Evolutionary conservation across 2,329 filamentous ascomycete genomes (phyloP), one percentile per base, ranked within the genome.

Genomic region (Aspergillus pseudoterreus): DNA sequence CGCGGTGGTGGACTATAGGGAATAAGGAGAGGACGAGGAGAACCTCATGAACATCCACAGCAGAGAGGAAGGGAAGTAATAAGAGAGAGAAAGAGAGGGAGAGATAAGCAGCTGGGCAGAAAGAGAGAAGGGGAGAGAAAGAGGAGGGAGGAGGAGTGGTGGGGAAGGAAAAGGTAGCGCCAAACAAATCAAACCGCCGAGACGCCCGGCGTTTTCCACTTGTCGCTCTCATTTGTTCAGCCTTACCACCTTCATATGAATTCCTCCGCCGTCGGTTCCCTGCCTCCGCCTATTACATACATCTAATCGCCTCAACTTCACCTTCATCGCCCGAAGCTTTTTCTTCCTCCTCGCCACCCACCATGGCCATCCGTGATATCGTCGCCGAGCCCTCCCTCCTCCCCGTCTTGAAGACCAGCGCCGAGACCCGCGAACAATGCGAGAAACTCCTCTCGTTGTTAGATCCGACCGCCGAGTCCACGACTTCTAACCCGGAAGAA

Each of bases 381-480:
- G 81, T 90, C 56, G 82, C 80, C 51, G 84, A 89, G 63, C 75
- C 82, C 2, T 76, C 80, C 53, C 83, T 95, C 43, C 77, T 79
- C 51, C 79, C 83, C 5, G 86, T 90, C 44, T 78, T 95, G 45
- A 77, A 85, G 57, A 84, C 85, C 50, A 91, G 89, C n/a, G 79
- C 82, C 51, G 81, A 87, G 57, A 85, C 89, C 14, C 85, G 88
- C 59, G 75, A 84, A 45, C 87, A 92, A 71, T 88, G 87, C 50
- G 78, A 87, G 57, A 75, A 76, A 22, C 71, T 81, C 42, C 69
- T 82, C 43, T 63, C 75, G 38, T 79, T 91, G 51, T 77, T 90
- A 43, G 73, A 78, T 45, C 75, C 78, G 42, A 71, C 77, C 33
- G 63, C 74, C 44, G 70, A 77, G 43, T 65, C 69, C 44, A 45